Percentiles rank a stretch among this genome's conserved stretches.
phyloP scores from a whole-genome alignment of 768 basidiomycete species.

The Boletus eberwhitei region DNA sequence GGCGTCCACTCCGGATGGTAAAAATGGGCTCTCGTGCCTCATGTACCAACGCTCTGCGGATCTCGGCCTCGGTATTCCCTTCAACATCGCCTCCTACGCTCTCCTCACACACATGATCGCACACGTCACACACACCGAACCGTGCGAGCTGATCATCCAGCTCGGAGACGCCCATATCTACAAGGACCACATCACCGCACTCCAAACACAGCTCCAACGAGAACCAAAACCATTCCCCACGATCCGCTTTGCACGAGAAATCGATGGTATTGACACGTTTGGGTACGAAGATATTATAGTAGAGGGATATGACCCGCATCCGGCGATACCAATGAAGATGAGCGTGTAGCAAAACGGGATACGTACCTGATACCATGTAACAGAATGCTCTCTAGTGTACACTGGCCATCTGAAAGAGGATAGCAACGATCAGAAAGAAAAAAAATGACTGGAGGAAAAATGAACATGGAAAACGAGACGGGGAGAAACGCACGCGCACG shows the following conservation, averaged over 20 bases:
- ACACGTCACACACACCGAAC: conserved; percentile 79
- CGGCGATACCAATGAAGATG: conserved; percentile 93
- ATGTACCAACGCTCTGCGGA: conserved; percentile 99
- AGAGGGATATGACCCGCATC: conserved; percentile 82
- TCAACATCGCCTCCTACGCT: conserved; percentile 99
- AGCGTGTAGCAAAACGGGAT: conserved; percentile 52
- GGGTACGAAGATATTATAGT: conserved; percentile 76
- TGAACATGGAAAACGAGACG: neutral
- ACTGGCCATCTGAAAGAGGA: neutral
- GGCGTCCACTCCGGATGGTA: conserved; percentile 48
- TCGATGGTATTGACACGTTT: conserved; percentile 77
- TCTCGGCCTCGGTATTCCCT: conserved; percentile 94
- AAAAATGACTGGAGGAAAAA: neutral
- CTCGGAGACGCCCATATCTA: conserved; percentile 99
- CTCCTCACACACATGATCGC: conserved; percentile 97
- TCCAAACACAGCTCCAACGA: conserved; percentile 75
- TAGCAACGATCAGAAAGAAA: neutral
- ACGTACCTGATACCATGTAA: conserved; percentile 6
- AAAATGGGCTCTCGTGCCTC: conserved; percentile 82
- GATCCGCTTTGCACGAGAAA: conserved; percentile 65
- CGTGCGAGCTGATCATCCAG: conserved; percentile 90
- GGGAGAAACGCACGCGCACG: neutral
- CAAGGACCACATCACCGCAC: conserved; percentile 84
- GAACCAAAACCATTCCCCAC: conserved; percentile 82
- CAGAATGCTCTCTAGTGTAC: neutral